These are phyloP conservation scores for Gastrolobium bilobum DNA, from an alignment of 306 rosid species.

Conservation along the genomic window DNA sequence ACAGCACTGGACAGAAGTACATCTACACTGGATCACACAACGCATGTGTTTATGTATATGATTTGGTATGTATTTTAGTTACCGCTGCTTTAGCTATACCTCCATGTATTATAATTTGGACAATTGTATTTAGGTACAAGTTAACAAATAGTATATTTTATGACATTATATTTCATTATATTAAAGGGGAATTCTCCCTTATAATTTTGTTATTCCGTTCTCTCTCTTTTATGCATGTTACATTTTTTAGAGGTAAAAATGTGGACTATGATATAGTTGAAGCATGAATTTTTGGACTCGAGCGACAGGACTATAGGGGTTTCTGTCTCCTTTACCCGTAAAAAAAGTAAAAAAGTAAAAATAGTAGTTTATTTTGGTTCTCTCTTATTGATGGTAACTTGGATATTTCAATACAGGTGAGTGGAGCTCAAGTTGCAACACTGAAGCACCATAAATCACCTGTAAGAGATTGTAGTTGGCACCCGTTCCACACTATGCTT, in stretches of 20 bases:
- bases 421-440: constrained; percentile 85
- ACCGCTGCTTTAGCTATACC: constrained; percentile 3
- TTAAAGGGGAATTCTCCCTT: constrained; percentile 5
- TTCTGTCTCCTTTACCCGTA: background rate
- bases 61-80: constrained; percentile 73
- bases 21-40: constrained; percentile 94
- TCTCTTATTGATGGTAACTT: constrained; percentile 31
- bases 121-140: background rate
- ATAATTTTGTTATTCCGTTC: background rate
- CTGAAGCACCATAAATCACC: constrained; percentile 90
- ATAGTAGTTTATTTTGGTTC: background rate
- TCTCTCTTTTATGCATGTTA: constrained; percentile 29
- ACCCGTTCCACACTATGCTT: constrained; percentile 79
- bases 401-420: constrained; percentile 61
- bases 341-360: background rate
- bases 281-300: background rate
- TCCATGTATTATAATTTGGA: background rate
- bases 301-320: background rate
- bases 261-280: constrained; percentile 7
- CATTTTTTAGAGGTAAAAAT: background rate
- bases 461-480: constrained; percentile 98
- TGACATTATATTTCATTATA: background rate
- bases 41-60: constrained; percentile 84
- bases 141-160: constrained; percentile 24
- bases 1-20: constrained; percentile 99